Evolutionary conservation across 2,329 filamentous ascomycete genomes (phyloP), one percentile per base, ranked within the genome.

Genomic region (Aquanectria penicillioides): DNA sequence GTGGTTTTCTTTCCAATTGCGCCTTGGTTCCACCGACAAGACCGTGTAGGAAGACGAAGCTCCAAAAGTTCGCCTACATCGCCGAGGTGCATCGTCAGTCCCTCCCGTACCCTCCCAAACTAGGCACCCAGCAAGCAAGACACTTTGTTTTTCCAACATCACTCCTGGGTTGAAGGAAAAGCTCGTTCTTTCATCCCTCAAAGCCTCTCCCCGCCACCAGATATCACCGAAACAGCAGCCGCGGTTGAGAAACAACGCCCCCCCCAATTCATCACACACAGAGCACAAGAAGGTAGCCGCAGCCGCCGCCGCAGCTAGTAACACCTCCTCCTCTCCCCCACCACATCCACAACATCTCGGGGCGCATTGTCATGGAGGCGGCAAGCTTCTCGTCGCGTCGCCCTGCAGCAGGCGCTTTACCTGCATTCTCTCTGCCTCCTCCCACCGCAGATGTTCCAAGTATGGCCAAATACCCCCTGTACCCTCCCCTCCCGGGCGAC

Each of bases 361-460:
- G 36, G 43, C 22, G 29, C 20, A 52, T 60, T 58, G 51, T 55
- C 43, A 75, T 74, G 72, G 74, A 74, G 28, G 36, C 65, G 25
- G 59, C 67, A 46, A 74, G 72, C 57, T 76, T 76, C 59, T 65
- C 74, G 9, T 69, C 72, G 29, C 71, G 74, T 57, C 74, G 74
- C 33, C 66, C 73, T 40, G 74, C 74, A 20, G 70, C 74, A 17
- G 69, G 71, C 61, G 51, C 68, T 13, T 57, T 76, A 51, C 74
- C 74, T n/a, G 60, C 74, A 33, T 76, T 76, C 53, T 70, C 73
- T 59, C 70, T 77, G 28, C 74, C 74, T 51, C 74, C 73, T 40
- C 74, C 74, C 20, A 74, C 68, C 44, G 57, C 72, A 59, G 74
- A 76, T 59, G 66, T 75, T 64, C 72, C 74, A 72, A 75, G 74